Percentiles rank a stretch among this genome's conserved stretches.
phyloP scores from a whole-genome alignment of 768 basidiomycete genomes.

The Suillus fuscotomentosus region DNA sequence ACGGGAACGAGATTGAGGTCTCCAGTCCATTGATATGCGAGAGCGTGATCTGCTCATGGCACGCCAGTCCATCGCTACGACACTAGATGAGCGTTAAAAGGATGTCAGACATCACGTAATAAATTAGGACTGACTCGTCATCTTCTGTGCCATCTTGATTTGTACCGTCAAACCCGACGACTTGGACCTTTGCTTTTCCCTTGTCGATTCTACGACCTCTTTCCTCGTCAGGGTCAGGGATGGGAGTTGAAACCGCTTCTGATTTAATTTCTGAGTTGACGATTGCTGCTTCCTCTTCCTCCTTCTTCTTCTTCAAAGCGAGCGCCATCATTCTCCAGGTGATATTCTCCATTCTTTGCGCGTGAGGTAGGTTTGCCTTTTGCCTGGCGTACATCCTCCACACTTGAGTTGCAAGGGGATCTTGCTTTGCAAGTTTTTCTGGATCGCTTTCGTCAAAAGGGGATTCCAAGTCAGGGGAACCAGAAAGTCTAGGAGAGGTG shows the following conservation, averaged over 20 bases:
- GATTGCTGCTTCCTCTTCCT: conserved; percentile 52
- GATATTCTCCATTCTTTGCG: conserved; percentile 95
- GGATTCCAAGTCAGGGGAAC: conserved; percentile 64
- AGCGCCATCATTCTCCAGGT: conserved; percentile 99
- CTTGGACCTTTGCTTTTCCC: conserved; percentile 73
- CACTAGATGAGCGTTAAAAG: conserved; percentile 35
- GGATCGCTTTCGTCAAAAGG: conserved; percentile 51
- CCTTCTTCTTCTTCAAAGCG: conserved; percentile 86
- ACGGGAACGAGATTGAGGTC: conserved; percentile 72
- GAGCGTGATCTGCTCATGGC: conserved; percentile 89
- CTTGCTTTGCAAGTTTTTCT: conserved; percentile 71
- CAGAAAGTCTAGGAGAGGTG: conserved; percentile 63
- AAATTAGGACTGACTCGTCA: conserved; percentile 59
- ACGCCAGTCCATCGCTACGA: conserved; percentile 88
- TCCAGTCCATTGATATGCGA: conserved; percentile 90
- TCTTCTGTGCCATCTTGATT: conserved; percentile 72
- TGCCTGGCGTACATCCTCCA: conserved; percentile 96
- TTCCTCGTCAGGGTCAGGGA: conserved; percentile 37
- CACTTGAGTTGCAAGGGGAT: conserved; percentile 92
- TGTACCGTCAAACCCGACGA: conserved; percentile 78
- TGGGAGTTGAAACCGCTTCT: conserved; percentile 13
- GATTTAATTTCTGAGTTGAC: conserved; percentile 21
- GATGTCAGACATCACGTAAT: conserved; percentile 17
- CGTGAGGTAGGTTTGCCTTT: conserved; percentile 87
- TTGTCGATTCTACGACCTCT: conserved; percentile 79